Conservation (phyloP, 2,329 filamentous ascomycete species). For the Aureobasidium lini region DNA sequence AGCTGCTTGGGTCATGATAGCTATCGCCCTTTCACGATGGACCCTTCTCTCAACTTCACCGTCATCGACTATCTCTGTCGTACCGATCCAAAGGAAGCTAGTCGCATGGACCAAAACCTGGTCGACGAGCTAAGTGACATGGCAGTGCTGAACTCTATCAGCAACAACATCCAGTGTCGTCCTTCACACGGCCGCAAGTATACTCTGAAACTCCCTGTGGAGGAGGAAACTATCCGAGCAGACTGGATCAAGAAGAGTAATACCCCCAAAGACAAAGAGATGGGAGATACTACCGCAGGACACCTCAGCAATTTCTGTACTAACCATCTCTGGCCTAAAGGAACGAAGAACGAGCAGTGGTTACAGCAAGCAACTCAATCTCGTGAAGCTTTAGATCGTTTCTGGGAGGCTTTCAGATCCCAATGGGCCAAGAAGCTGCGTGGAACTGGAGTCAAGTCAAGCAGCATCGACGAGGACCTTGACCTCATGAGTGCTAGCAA, state of each 20-base stretch:
- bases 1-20: background rate
- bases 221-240: background rate
- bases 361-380: background rate
- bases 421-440: background rate
- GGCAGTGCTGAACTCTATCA: background rate
- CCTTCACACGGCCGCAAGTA: background rate
- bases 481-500: background rate
- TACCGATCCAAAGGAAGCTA: background rate
- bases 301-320: background rate
- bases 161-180: background rate
- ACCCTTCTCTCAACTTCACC: background rate
- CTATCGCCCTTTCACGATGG: background rate
- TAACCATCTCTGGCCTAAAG: background rate
- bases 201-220: background rate
- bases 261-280: too few relatives aligned
- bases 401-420: background rate
- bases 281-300: background rate
- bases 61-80: background rate
- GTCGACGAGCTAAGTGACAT: constrained; percentile 1
- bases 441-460: background rate
- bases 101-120: background rate
- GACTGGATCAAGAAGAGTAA: background rate
- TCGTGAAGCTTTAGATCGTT: background rate
- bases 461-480: background rate
- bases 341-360: background rate